Evolutionary conservation across 306 rosid species (phyloP).

Genomic region (Citrullus colocynthis): DNA sequence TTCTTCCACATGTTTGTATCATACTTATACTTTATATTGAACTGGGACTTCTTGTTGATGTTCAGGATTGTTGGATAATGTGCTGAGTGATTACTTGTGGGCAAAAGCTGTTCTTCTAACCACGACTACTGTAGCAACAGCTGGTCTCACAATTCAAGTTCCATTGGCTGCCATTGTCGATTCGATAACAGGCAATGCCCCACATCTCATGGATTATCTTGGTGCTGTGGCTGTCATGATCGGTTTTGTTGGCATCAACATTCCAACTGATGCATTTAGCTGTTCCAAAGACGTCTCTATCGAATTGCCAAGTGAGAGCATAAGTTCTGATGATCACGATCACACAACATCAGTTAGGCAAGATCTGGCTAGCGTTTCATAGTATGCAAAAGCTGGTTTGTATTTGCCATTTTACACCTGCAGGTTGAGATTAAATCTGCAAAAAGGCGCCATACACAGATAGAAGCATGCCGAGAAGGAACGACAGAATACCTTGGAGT

Average conservation of each 20-base stretch:
- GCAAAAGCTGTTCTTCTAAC: slow-evolving; percentile 97
- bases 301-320: slow-evolving; percentile 33
- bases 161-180: slow-evolving; percentile 90
- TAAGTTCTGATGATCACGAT: not conserved
- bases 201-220: slow-evolving; percentile 59
- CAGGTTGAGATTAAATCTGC: not conserved
- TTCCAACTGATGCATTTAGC: slow-evolving; percentile 43
- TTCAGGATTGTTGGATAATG: slow-evolving; percentile 83
- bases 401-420: not conserved
- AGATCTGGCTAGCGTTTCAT: not conserved
- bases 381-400: not conserved
- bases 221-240: slow-evolving; percentile 78
- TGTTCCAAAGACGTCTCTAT: slow-evolving; percentile 25
- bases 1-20: not conserved
- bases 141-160: slow-evolving; percentile 91
- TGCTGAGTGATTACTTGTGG: slow-evolving; percentile 90
- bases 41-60: not conserved
- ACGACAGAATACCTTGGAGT: too few relatives aligned
- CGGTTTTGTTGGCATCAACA: slow-evolving; percentile 77
- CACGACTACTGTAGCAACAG: slow-evolving; percentile 88
- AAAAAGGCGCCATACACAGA: not conserved
- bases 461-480: not conserved
- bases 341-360: not conserved
- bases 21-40: not conserved
- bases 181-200: slow-evolving; percentile 61